Evolutionary conservation across 768 basidiomycete species (phyloP), one percentile per base, ranked within the genome.

Genomic region (Tricholoma furcatifolium): DNA sequence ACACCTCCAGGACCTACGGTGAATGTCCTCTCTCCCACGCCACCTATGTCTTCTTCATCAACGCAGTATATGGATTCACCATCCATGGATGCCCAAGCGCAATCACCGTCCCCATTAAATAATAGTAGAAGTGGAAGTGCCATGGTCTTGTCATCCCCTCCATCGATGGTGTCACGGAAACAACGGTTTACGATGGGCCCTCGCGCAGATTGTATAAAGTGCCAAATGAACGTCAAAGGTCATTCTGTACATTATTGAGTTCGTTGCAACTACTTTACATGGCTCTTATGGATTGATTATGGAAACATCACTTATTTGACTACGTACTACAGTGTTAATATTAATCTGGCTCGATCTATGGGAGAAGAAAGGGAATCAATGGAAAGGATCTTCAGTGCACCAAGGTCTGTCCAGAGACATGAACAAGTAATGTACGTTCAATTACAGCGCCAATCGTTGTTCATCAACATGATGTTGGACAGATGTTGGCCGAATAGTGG

Each of bases 181-280:
- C 80, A 77, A 55, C 74, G 81, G 4, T 76, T 87, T 54, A 83
- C 80, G 51, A 88, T 88, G 86, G 86, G 86, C 24, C 87, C 86
- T 3, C 78, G 86, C 10, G 71, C 78, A 3, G 87, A 85, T 61
- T 88, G 86, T 60, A 69, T 82, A 44, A 87, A 86, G 54, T 88
- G 87, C 65, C 73, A 77, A 40, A 66, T 79, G 60, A 77, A 82
- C 4, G 78, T 87, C 1, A 84, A 83, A 62, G 88, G 88, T 3
- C 88, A 90, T 62, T 88, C 78, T 69, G 80, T 83, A 67, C 88
- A 90, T 68, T 74, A 62, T 50, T 60, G 36, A 50, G 5, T 35
- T 15, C 7, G 18, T 15, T 34, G 42, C 21, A 27, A 20, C 7
- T 12, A 21, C 27, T 27, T 27, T 27, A 27, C 27, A 27, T 27